phyloP scores from a whole-genome alignment of 2,329 filamentous ascomycete species.

The Akanthomyces lecanii region DNA sequence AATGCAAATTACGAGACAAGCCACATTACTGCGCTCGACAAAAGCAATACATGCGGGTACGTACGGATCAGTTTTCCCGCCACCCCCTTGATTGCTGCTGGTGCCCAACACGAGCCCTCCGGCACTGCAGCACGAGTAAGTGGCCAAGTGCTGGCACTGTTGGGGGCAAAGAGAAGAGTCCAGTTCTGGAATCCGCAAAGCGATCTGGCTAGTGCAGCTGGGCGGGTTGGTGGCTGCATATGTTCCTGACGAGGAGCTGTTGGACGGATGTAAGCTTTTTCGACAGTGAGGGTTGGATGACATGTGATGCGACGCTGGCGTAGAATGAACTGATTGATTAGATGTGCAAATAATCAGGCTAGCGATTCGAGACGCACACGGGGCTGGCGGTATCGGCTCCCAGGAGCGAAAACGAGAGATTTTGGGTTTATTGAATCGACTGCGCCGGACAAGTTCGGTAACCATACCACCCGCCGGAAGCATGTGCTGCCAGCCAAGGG shows the following conservation, averaged over 20 bases:
- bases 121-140: neutral
- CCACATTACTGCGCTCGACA: slow-evolving; percentile 4
- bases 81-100: neutral
- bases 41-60: neutral
- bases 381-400: neutral
- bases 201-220: neutral
- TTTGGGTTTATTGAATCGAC: neutral
- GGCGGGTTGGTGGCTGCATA: neutral
- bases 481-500: slow-evolving; percentile 1
- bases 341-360: neutral
- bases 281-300: neutral
- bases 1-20: slow-evolving; percentile 14
- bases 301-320: neutral
- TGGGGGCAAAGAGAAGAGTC: neutral
- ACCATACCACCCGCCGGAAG: neutral
- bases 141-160: neutral
- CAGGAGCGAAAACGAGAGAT: neutral
- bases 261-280: neutral
- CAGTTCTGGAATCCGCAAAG: neutral
- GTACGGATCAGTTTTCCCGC: neutral
- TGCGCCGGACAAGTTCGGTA: neutral
- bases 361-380: neutral
- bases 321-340: neutral
- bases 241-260: neutral
- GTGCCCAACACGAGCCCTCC: neutral